Percentiles rank a stretch among this genome's conserved stretches.
Evolutionary conservation across 306 rosid genomes (phyloP).

Genomic region (Pyrus pyrifolia): DNA sequence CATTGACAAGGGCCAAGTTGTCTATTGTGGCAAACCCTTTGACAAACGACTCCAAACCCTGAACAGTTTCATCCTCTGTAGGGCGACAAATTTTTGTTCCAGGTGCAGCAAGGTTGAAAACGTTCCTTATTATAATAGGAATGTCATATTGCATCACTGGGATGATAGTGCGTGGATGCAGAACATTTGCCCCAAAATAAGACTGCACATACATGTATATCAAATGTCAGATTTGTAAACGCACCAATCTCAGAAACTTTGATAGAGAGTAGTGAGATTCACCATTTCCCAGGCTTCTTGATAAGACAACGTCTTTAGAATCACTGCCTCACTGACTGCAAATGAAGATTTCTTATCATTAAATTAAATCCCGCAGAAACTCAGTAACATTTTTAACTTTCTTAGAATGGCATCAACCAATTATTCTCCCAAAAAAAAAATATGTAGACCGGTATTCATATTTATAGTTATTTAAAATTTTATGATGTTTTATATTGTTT

Average conservation of each 20-base stretch:
- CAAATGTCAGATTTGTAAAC: constrained; percentile 23
- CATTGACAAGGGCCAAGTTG: constrained; percentile 91
- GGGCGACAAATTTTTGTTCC: constrained; percentile 88
- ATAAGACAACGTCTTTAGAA: constrained; percentile 81
- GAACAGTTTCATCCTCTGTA: constrained; percentile 39
- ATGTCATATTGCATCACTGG: constrained; percentile 88
- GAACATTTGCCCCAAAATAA: constrained; percentile 98
- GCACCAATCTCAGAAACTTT: constrained; percentile 10
- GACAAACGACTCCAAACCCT: constrained; percentile 55
- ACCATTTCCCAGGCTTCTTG: constrained; percentile 99
- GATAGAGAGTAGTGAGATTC: constrained; percentile 21
- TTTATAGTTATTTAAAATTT: neutral
- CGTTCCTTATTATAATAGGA: constrained; percentile 85
- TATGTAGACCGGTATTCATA: neutral
- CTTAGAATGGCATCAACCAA: constrained; percentile 2
- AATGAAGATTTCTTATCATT: constrained; percentile 23
- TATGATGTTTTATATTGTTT: neutral
- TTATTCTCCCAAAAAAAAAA: neutral
- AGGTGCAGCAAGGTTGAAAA: constrained; percentile 82
- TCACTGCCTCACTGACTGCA: constrained; percentile 96
- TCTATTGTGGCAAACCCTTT: constrained; percentile 98
- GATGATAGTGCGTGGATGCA: constrained; percentile 95
- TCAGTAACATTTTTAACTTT: neutral
- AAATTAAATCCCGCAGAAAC: constrained; percentile 4
- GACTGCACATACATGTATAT: constrained; percentile 50